Conservation (phyloP, 257 asterid genomes). For the Solanum rostratum region DNA sequence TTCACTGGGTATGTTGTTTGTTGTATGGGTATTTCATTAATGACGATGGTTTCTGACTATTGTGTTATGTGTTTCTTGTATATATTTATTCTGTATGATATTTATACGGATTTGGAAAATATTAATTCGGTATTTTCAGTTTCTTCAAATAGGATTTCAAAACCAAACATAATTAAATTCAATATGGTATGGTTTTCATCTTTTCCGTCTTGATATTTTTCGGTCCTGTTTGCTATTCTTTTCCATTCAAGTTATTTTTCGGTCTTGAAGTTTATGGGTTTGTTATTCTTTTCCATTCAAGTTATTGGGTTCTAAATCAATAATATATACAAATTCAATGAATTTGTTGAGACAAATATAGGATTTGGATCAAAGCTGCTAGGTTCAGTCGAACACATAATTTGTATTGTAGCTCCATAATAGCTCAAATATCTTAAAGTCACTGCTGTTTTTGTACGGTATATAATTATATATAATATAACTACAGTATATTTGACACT, state of each 20-base stretch:
- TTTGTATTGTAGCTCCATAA: neutral
- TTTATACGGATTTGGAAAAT: neutral
- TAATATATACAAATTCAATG: too few species aligned
- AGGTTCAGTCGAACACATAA: neutral
- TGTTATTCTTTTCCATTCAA: too few species aligned
- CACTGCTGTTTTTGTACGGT: neutral
- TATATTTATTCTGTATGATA: neutral
- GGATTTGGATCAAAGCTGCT: too few species aligned
- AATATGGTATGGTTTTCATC: neutral
- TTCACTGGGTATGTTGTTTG: too few species aligned
- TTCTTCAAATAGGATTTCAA: neutral
- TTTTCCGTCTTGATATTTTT: neutral
- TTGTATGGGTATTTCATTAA: neutral
- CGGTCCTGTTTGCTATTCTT: too few species aligned
- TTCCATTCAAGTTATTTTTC: too few species aligned
- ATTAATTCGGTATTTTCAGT: neutral
- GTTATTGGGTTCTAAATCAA: too few species aligned
- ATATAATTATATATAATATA: neutral
- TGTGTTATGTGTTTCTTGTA: neutral
- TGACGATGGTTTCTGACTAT: neutral
- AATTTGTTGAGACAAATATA: too few species aligned
- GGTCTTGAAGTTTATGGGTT: too few species aligned
- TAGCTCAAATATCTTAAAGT: neutral
- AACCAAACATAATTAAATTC: neutral
- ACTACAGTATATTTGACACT: neutral